These are phyloP conservation scores for Arabidopsis suecica DNA, from an alignment of 345 rosid species.

Conservation along the genomic window DNA sequence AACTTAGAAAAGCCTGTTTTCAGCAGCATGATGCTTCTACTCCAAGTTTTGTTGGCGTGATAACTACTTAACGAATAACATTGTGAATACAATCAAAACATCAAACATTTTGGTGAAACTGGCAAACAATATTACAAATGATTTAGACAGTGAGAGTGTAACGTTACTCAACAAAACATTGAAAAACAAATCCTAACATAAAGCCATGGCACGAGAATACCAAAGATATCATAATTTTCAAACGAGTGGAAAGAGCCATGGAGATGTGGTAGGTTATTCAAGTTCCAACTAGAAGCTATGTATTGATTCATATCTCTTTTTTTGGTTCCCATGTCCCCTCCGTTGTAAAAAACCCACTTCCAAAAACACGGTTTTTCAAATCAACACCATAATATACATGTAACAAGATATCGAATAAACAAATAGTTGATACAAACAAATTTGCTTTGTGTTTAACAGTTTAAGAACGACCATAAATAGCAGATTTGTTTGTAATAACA, in stretches of 20 bases:
- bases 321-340: conserved; percentile 45
- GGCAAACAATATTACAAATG: background rate
- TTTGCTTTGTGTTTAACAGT: background rate
- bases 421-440: background rate
- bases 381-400: conserved; percentile 94
- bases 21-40: too few relatives aligned
- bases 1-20: too few relatives aligned
- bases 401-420: conserved; percentile 4
- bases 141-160: background rate
- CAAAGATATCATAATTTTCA: conserved; percentile 81
- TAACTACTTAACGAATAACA: too few relatives aligned
- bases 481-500: too few relatives aligned
- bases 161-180: conserved; percentile 88
- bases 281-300: conserved; percentile 76
- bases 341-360: conserved; percentile 83
- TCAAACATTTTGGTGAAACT: background rate
- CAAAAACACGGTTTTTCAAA: conserved; percentile 73
- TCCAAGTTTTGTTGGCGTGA: too few relatives aligned
- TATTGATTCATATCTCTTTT: conserved; percentile 53
- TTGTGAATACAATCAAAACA: background rate
- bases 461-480: background rate
- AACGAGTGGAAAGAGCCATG: conserved; percentile 78
- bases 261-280: conserved; percentile 80
- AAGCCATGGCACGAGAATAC: conserved; percentile 92
- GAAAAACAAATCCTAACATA: conserved; percentile 95